Conservation (phyloP, 108 stramenopile genomes). For the Pelagomonas calceolata region DNA sequence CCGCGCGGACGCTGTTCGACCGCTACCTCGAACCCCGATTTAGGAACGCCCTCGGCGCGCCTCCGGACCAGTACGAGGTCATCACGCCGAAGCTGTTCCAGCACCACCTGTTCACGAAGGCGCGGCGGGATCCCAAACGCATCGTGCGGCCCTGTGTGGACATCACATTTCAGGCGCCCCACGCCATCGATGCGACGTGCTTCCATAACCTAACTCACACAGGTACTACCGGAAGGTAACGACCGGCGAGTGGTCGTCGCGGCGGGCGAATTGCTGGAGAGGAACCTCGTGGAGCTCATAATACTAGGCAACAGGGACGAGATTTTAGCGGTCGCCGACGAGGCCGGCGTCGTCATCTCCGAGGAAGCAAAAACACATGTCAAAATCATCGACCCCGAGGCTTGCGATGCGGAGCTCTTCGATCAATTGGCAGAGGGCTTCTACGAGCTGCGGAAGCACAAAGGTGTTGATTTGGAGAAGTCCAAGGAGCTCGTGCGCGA, state of each 20-base stretch:
- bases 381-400: conserved; percentile 9
- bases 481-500: conserved; percentile 19
- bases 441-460: conserved; percentile 30
- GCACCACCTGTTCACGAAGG: conserved; percentile 1
- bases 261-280: neutral
- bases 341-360: no score
- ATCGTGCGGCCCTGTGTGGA: conserved; percentile 8
- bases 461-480: conserved; percentile 18
- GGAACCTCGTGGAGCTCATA: no score
- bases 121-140: neutral
- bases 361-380: no score
- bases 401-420: conserved; percentile 7
- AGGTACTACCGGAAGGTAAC: conserved; percentile 8
- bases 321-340: no score
- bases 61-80: no score
- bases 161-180: no score
- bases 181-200: no score
- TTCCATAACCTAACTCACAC: no score
- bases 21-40: conserved; percentile 10
- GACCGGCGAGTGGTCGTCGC: conserved; percentile 5
- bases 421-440: conserved; percentile 21
- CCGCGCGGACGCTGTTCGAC: neutral
- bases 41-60: no score
- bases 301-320: no score
- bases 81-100: conserved; percentile 1